Evolutionary conservation across 768 basidiomycete species (phyloP).

Genomic region (Suillus variegatus): DNA sequence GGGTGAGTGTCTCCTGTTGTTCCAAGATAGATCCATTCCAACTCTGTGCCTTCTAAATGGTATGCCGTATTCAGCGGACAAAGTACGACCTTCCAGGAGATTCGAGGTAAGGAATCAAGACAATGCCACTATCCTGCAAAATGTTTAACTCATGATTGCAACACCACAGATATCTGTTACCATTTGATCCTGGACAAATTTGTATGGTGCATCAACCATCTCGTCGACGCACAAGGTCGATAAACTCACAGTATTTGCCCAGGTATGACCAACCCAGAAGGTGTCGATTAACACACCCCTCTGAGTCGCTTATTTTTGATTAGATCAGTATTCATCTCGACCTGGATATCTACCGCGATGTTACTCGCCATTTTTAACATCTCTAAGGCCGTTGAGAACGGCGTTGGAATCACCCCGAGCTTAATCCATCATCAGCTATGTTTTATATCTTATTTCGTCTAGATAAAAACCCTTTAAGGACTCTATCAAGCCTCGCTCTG

Average conservation of each 20-base stretch:
- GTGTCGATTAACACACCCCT: constrained; percentile 10
- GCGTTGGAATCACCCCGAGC: constrained; percentile 45
- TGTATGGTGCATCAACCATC: constrained; percentile 19
- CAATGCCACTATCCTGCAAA: too few species aligned
- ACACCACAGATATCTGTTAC: too few species aligned
- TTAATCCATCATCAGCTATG: constrained; percentile 48
- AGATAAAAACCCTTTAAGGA: constrained; percentile 41
- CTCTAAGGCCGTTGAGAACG: constrained; percentile 37
- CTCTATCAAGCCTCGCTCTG: constrained; percentile 42
- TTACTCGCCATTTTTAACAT: constrained; percentile 47
- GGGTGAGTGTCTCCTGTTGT: too few species aligned
- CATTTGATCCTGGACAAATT: constrained; percentile 45
- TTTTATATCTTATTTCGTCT: too few species aligned
- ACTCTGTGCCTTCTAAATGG: too few species aligned
- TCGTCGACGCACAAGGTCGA: too few species aligned
- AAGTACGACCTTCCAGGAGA: too few species aligned
- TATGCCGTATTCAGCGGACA: too few species aligned
- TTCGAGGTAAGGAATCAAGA: too few species aligned
- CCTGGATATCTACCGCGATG: constrained; percentile 38
- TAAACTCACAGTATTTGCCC: constrained; percentile 25
- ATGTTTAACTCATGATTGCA: too few species aligned
- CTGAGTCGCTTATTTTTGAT: constrained; percentile 10
- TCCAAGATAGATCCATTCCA: too few species aligned
- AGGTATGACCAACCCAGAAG: constrained; percentile 16
- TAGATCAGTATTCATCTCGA: constrained; percentile 44